Evolutionary conservation across 2,329 filamentous ascomycete species (phyloP), one percentile per base, ranked within the genome.

Genomic region (Colletotrichum sp.): DNA sequence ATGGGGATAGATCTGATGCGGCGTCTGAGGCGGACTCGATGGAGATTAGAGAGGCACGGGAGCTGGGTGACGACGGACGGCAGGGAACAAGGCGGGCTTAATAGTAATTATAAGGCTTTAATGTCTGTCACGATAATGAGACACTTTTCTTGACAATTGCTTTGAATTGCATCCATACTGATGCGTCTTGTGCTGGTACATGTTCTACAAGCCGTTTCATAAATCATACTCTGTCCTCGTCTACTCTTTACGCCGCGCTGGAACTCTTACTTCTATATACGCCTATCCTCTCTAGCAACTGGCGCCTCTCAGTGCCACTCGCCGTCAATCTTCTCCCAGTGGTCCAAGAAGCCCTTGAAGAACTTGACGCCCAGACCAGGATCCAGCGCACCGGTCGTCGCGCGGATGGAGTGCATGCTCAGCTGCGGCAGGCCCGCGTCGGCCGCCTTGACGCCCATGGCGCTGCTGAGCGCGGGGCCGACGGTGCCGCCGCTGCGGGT

Each of bases 361-460:
- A 96, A 92, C 85, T 95, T 93, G 21, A 97, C 94, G 6, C 96
- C 96, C 78, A 98, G 86, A 0, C 96, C 96, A 0, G 96, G 96
- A 82, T 99, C 96, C 78, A 96, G 84, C 48, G 91, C 91, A 4
- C 96, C 96, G 0, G 95, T 98, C 0, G 96, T 98, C 0, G 96
- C 96, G 30, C 96, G 91, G 79, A 99, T 94, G 68, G 92, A 95
- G 85, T 99, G 96, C 96, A 99, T 99, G 82, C 94, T 96, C 80
- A 98, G 86, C 86, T 99, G 96, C 7, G 96, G 93, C 80, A 99
- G 93, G 16, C 96, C 96, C 1, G 95, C 95, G 83, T 99, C 96
- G 65, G 97, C 94, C 0, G 95, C 92, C 67, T 95, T 88, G 75
- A 98, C 93, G 34, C 96, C 96, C 85, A 97, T 94, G 32, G 91